Conservation (phyloP, 2,329 filamentous ascomycete genomes). For the Fusarium luffae region DNA sequence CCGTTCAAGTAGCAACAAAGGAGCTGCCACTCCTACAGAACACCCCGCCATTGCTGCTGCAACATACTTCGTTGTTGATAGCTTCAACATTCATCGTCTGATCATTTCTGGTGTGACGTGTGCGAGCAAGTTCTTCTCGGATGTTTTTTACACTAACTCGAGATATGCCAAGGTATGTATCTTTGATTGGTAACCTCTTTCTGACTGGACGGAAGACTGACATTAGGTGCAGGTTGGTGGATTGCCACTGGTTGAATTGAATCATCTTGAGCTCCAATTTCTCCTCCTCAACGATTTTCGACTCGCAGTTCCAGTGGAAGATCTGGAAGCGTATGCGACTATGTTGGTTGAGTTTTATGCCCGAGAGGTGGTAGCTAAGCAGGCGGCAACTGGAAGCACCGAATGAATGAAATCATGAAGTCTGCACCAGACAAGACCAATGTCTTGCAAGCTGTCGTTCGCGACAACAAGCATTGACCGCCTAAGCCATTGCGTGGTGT, state of each 20-base stretch:
- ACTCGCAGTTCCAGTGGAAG: conserved; percentile 90
- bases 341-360: conserved; percentile 99
- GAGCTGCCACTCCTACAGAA: conserved; percentile 41
- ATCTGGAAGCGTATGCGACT: conserved; percentile 95
- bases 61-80: conserved; percentile 91
- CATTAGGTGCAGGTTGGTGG: conserved; percentile 82
- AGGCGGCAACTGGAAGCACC: conserved; percentile 25
- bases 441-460: conserved; percentile 4
- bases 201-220: conserved; percentile 20
- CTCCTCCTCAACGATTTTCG: conserved; percentile 95
- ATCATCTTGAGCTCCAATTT: conserved; percentile 96
- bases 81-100: conserved; percentile 97
- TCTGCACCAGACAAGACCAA: neutral
- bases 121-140: conserved; percentile 98
- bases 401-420: conserved; percentile 33
- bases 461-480: neutral
- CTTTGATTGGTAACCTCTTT: neutral
- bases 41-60: conserved; percentile 49
- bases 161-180: conserved; percentile 92
- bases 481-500: neutral
- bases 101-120: conserved; percentile 98
- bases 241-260: conserved; percentile 89
- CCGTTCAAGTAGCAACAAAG: conserved; percentile 37
- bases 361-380: conserved; percentile 76
- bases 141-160: conserved; percentile 99